phyloP scores from a whole-genome alignment of 805 yeast genomes.

The Cyberlindnera mycetangii region DNA sequence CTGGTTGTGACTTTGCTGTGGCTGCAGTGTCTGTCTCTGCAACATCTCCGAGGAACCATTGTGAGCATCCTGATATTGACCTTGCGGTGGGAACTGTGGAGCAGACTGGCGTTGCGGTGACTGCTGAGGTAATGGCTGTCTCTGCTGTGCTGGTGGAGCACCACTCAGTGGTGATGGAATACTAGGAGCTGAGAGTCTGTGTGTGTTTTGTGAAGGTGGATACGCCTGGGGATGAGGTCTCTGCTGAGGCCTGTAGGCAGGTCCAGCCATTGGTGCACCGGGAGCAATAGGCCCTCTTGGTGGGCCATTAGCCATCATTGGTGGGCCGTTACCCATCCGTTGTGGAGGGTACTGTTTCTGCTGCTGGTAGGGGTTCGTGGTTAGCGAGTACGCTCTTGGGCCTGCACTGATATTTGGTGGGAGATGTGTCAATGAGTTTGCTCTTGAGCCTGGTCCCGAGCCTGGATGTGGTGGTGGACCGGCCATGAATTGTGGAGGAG shows the following conservation, averaged over 20 bases:
- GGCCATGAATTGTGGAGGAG: slow-evolving; percentile 25
- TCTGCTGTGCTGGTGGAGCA: slow-evolving; percentile 3
- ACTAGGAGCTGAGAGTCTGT: slow-evolving; percentile 21
- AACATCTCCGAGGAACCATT: not conserved
- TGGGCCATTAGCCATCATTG: not conserved
- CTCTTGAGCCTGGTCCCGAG: slow-evolving; percentile 15
- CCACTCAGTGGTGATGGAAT: slow-evolving; percentile 21
- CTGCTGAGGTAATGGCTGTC: not conserved
- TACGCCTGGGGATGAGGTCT: slow-evolving; percentile 1
- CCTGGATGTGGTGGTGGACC: slow-evolving; percentile 2
- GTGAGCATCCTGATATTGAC: not conserved
- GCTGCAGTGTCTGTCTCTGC: not conserved
- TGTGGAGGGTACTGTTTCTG: not conserved
- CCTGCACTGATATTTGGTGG: slow-evolving; percentile 1
- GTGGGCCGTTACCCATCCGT: not conserved
- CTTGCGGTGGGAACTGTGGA: slow-evolving; percentile 1
- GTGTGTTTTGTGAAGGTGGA: slow-evolving; percentile 7
- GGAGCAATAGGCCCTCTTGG: not conserved
- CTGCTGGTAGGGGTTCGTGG: slow-evolving; percentile 22
- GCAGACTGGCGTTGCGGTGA: slow-evolving; percentile 4
- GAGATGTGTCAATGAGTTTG: slow-evolving; percentile 18
- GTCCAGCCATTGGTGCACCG: too few relatives aligned
- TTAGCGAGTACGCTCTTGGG: slow-evolving; percentile 23
- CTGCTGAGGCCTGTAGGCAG: slow-evolving; percentile 1
- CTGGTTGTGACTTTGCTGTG: not conserved